Evolutionary conservation across 441 rosid species (phyloP).

Genomic region (Rhodomyrtus psidioides): DNA sequence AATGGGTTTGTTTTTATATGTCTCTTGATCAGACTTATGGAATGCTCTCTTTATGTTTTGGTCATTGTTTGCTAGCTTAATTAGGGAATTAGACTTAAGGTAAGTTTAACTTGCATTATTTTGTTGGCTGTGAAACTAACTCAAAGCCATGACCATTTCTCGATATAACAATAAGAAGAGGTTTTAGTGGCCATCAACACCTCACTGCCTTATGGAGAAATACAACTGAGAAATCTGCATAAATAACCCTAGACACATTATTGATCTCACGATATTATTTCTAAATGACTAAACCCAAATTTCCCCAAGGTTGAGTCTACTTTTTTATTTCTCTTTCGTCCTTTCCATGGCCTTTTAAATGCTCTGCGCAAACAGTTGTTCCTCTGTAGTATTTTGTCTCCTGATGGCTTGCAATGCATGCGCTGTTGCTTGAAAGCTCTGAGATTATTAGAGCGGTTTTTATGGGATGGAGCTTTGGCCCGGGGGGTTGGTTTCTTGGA

Average conservation of each 20-base stretch:
- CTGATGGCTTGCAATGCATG: too few relatives aligned
- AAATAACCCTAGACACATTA: background rate
- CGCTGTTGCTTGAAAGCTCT: too few relatives aligned
- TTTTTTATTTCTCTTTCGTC: background rate
- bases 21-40: background rate
- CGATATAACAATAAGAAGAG: background rate
- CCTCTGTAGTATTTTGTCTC: background rate
- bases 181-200: background rate
- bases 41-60: background rate
- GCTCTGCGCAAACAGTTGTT: background rate
- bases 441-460: too few relatives aligned
- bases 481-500: background rate
- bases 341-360: background rate
- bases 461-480: too few relatives aligned
- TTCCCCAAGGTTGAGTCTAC: background rate
- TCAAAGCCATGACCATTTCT: background rate
- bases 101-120: background rate
- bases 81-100: background rate
- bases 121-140: background rate
- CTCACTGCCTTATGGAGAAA: background rate
- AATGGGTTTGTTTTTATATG: slow-evolving; percentile 51
- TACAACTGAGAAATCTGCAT: background rate
- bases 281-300: background rate
- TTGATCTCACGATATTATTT: background rate
- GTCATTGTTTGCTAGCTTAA: background rate